A percentile compares a stretch with the other conserved stretches of the same genome.
phyloP scores from a whole-genome alignment of 805 yeast species.

The Yueomyces sp. region DNA sequence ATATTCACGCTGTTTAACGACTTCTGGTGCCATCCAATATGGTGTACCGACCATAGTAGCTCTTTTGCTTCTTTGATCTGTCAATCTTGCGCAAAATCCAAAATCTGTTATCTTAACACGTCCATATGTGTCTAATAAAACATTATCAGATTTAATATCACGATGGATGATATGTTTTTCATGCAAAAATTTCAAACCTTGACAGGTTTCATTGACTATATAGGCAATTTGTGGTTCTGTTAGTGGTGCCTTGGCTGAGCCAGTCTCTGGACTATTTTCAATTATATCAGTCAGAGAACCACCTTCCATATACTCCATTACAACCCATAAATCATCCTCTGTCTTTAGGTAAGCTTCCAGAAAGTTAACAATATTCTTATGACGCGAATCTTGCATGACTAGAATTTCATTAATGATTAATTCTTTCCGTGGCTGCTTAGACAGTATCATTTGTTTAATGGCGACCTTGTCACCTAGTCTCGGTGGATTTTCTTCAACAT shows the following conservation, averaged over 20 bases:
- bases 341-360: slow-evolving; percentile 80
- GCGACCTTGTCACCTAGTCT: slow-evolving; percentile 64
- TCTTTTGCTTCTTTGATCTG: slow-evolving; percentile 73
- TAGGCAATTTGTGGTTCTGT: slow-evolving; percentile 85
- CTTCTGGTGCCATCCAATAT: slow-evolving; percentile 99
- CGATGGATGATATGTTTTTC: slow-evolving; percentile 88
- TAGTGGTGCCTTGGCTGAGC: slow-evolving; percentile 27
- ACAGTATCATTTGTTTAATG: slow-evolving; percentile 88
- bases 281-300: slow-evolving; percentile 94
- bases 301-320: slow-evolving; percentile 99
- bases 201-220: slow-evolving; percentile 78
- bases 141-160: slow-evolving; percentile 94
- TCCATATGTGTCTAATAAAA: slow-evolving; percentile 66
- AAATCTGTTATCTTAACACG: slow-evolving; percentile 92
- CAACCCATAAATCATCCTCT: slow-evolving; percentile 84
- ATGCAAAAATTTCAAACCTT: slow-evolving; percentile 86
- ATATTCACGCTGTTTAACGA: slow-evolving; percentile 86
- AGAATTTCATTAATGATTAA: slow-evolving; percentile 88
- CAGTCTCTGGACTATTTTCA: slow-evolving; percentile 59
- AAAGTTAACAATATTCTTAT: slow-evolving; percentile 88
- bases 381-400: slow-evolving; percentile 93
- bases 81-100: slow-evolving; percentile 91
- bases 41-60: slow-evolving; percentile 99
- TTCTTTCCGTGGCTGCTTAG: slow-evolving; percentile 87
- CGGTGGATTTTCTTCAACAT: slow-evolving; percentile 9